Conservation (phyloP, 2,329 filamentous ascomycete species). For the Penicillium sp. region DNA sequence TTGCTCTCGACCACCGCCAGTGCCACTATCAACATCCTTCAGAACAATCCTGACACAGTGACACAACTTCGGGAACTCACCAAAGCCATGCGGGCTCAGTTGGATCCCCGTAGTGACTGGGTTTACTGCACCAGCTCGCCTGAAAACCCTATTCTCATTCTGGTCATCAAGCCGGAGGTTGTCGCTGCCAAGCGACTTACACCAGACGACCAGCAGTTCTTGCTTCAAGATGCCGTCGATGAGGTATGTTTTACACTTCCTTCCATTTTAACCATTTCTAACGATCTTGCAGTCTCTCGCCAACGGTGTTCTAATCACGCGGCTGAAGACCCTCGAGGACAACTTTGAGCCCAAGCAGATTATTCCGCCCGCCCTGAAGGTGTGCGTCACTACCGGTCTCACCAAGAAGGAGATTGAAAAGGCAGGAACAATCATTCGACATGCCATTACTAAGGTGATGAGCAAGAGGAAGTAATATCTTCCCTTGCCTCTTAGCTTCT, state of each 20-base stretch:
- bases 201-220: slow-evolving; percentile 73
- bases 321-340: slow-evolving; percentile 75
- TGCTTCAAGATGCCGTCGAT: slow-evolving; percentile 90
- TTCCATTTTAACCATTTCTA: neutral
- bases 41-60: slow-evolving; percentile 81
- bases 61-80: slow-evolving; percentile 80
- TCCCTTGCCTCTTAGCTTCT: slow-evolving; percentile 9
- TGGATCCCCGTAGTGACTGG: slow-evolving; percentile 94
- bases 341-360: slow-evolving; percentile 65
- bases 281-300: slow-evolving; percentile 61
- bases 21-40: slow-evolving; percentile 81
- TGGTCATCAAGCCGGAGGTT: slow-evolving; percentile 80
- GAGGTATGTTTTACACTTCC: slow-evolving; percentile 63
- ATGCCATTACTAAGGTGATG: slow-evolving; percentile 93
- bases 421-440: slow-evolving; percentile 79
- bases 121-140: slow-evolving; percentile 73
- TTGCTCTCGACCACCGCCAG: slow-evolving; percentile 94
- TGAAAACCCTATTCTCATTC: slow-evolving; percentile 84
- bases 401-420: slow-evolving; percentile 96
- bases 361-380: slow-evolving; percentile 77
- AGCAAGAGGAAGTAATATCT: slow-evolving; percentile 49
- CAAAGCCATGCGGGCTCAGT: slow-evolving; percentile 76
- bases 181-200: slow-evolving; percentile 67
- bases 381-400: slow-evolving; percentile 83
- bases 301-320: slow-evolving; percentile 86